Base-by-base conservation (phyloP, 169 alveolate genomes). In the Theileria luwenshuni region DNA sequence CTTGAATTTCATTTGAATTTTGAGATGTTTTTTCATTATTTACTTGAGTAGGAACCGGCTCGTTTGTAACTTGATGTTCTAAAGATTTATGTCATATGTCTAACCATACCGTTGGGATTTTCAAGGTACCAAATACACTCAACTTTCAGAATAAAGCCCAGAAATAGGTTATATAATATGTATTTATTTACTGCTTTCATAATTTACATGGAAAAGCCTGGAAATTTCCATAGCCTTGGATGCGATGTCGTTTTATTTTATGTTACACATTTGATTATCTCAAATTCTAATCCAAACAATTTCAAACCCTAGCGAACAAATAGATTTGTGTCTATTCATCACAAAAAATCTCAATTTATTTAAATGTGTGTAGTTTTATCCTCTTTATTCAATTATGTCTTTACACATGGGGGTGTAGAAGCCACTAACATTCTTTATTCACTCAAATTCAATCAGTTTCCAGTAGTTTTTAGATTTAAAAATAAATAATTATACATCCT, bases 111-210 rank as follows among this genome's bases (percentile, higher is more conserved):
- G 30, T 70, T 79, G 10, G 87, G 83, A 23, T 51, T 73, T 33
- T 79, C 87, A 25, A 79, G 70, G 42, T 71, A 79, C 83, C 77
- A 68, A n/a, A 79, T 79, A 21, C 72, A 62, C 27, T 45, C 42
- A 2, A 45, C 72, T 43, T 62, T 62, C 21, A 45, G 30, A 35
- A 35, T 45, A 25, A 45, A 0, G 21, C 25, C 3, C 13, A 41
- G 30, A 23, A 13, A 32, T 41, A 62, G 13, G 58, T 43, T 41
- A 45, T 35, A 6, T 41, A 43, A 19, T 17, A 13, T 45, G 35
- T 35, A 6, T 62, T 62, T 62, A 3, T 45, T 35, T 6, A 32
- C n/a, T 17, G 13, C 41, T 62, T 62, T 62, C 72, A 62, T 62
- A 41, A 35, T 62, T 62, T 41, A 43, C 72, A 41, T 25, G 27